A percentile compares a stretch with the other conserved stretches of the same genome.
phyloP scores from a whole-genome alignment of 129 eudicot species.

The Saposhnikovia divaricata region DNA sequence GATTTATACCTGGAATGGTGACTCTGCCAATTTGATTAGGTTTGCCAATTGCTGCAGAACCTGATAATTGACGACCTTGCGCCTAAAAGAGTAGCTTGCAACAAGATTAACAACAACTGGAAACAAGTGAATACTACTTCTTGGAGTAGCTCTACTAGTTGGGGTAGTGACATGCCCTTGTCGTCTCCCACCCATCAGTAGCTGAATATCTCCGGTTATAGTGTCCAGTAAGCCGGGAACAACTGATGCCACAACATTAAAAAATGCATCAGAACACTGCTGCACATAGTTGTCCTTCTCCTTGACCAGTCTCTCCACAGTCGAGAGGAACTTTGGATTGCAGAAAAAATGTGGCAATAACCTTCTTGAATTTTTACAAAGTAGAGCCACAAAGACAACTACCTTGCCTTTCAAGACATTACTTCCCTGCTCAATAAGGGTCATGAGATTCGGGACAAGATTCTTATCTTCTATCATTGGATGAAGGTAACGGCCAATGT shows the following conservation, averaged over 20 bases:
- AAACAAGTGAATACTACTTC: slow-evolving; percentile 67
- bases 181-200: slow-evolving; percentile 64
- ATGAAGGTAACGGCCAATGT: slow-evolving; percentile 58
- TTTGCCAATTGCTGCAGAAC: slow-evolving; percentile 61
- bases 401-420: slow-evolving; percentile 84
- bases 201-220: slow-evolving; percentile 72
- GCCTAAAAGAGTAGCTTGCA: slow-evolving; percentile 60
- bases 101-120: slow-evolving; percentile 84
- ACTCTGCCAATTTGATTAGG: slow-evolving; percentile 67
- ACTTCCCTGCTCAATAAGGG: slow-evolving; percentile 78
- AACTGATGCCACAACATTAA: slow-evolving; percentile 52
- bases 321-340: slow-evolving; percentile 57
- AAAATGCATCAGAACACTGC: slow-evolving; percentile 69
- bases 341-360: slow-evolving; percentile 73
- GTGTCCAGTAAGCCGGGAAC: slow-evolving; percentile 67
- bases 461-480: slow-evolving; percentile 82
- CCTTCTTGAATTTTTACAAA: slow-evolving; percentile 68
- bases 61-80: slow-evolving; percentile 49
- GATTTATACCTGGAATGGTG: slow-evolving; percentile 75
- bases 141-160: slow-evolving; percentile 50
- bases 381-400: slow-evolving; percentile 80
- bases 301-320: slow-evolving; percentile 73
- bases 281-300: slow-evolving; percentile 70
- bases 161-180: slow-evolving; percentile 42
- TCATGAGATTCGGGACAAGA: slow-evolving; percentile 57